A percentile compares a stretch with the other conserved stretches of the same genome.
These are phyloP conservation scores for Lodderomyces elongisporus DNA, from an alignment of 1,139 yeast species.

Conservation along the genomic window DNA sequence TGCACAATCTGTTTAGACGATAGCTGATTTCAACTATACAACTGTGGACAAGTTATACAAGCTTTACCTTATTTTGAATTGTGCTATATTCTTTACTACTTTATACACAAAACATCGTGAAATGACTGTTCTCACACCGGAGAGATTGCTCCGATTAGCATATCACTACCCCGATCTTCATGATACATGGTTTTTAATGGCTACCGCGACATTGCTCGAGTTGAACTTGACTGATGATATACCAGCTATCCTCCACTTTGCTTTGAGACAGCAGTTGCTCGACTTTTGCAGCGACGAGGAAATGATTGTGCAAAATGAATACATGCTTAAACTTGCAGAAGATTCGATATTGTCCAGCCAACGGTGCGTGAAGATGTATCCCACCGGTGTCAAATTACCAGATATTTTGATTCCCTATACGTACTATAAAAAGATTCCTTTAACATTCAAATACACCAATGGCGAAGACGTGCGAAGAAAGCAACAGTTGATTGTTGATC, in stretches of 20 bases:
- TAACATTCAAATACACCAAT: conserved; percentile 27
- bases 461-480: conserved; percentile 30
- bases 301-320: conserved; percentile 18
- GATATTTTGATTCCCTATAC: conserved; percentile 39
- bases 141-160: conserved; percentile 55
- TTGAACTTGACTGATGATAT: conserved; percentile 80
- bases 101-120: too few species aligned
- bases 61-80: too few species aligned
- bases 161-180: conserved; percentile 46
- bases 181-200: conserved; percentile 62
- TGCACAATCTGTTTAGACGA: too few species aligned
- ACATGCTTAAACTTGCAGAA: conserved; percentile 26
- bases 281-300: conserved; percentile 10
- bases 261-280: conserved; percentile 47
- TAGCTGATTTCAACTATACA: too few species aligned
- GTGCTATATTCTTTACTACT: too few species aligned
- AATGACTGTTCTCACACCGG: conserved; percentile 46
- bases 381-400: conserved; percentile 41
- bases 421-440: conserved; percentile 35
- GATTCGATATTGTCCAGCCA: conserved; percentile 33
- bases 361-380: conserved; percentile 31
- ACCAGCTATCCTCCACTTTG: conserved; percentile 70
- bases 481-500: conserved; percentile 43
- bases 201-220: conserved; percentile 78
- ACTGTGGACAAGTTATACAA: too few species aligned